These are phyloP conservation scores for Hericium coralloides DNA, from an alignment of 768 basidiomycete species.

Conservation along the genomic window DNA sequence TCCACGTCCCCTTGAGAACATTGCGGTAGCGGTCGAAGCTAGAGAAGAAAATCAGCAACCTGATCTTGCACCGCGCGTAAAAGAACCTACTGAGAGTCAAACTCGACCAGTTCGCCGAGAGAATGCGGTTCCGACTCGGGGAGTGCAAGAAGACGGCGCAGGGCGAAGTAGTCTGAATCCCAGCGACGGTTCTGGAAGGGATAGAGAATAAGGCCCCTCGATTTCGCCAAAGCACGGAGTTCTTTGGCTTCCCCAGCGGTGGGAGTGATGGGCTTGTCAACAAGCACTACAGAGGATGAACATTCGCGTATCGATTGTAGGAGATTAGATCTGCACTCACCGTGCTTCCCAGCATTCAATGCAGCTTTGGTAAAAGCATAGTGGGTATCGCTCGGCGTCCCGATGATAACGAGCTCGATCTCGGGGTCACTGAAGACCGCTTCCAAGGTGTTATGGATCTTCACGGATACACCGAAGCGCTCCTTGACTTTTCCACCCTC, in stretches of 20 bases:
- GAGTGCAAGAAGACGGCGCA: constrained; percentile 48
- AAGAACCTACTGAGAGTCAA: constrained; percentile 65
- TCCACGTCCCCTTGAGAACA: constrained; percentile 66
- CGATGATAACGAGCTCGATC: constrained; percentile 60
- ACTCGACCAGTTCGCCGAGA: constrained; percentile 56
- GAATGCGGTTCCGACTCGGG: constrained; percentile 42
- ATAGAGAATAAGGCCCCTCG: constrained; percentile 56
- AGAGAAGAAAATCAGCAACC: neutral
- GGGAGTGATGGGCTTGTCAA: constrained; percentile 73
- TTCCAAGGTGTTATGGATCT: constrained; percentile 53
- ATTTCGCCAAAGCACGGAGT: constrained; percentile 48
- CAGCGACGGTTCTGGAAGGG: constrained; percentile 70
- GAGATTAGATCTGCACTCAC: constrained; percentile 24
- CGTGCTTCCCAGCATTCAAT: constrained; percentile 65
- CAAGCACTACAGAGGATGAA: constrained; percentile 40
- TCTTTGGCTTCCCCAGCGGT: constrained; percentile 49
- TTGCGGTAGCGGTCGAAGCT: constrained; percentile 73
- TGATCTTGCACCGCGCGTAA: neutral
- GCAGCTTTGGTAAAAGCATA: constrained; percentile 56
- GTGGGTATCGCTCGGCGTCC: constrained; percentile 70
- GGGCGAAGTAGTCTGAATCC: constrained; percentile 70
- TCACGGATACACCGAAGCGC: constrained; percentile 46
- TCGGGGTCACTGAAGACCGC: constrained; percentile 52
- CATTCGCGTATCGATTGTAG: neutral
- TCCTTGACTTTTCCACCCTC: constrained; percentile 57